These are phyloP conservation scores for Neofusicoccum sp. DNA, from an alignment of 2,329 filamentous ascomycete species.

Conservation along the genomic window DNA sequence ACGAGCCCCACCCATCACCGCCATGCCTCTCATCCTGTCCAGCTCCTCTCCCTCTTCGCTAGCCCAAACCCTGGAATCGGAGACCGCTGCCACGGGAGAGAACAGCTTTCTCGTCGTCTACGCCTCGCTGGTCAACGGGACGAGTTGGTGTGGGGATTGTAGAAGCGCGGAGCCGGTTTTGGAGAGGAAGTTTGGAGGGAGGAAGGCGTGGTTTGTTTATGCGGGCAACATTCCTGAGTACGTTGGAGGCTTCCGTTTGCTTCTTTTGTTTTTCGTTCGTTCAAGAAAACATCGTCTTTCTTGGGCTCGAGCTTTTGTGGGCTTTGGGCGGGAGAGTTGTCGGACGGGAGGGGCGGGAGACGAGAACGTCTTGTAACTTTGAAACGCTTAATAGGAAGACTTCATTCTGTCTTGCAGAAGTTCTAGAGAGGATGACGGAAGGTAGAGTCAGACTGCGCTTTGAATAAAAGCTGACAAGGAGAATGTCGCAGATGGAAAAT, in stretches of 20 bases:
- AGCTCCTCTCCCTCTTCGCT: neutral
- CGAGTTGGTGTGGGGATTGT: conserved; percentile 6
- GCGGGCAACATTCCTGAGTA: conserved; percentile 2
- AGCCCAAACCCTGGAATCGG: neutral
- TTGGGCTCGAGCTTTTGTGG: neutral
- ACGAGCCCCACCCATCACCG: too few species aligned
- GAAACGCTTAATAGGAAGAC: too few species aligned
- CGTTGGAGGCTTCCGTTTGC: neutral
- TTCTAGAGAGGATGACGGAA: too few species aligned
- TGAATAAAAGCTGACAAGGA: neutral
- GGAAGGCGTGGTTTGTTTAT: neutral
- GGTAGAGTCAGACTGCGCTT: neutral
- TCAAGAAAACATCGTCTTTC: neutral
- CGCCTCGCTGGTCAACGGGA: neutral
- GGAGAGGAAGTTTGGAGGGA: neutral
- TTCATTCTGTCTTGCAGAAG: too few species aligned
- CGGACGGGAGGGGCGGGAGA: neutral
- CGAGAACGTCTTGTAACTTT: neutral
- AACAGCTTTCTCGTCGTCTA: conserved; percentile 1
- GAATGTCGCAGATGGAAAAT: neutral
- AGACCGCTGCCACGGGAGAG: neutral
- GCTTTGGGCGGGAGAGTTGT: neutral
- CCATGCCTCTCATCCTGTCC: neutral
- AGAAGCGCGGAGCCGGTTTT: neutral
- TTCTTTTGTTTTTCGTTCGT: neutral